phyloP scores from a whole-genome alignment of 2,329 filamentous ascomycete species.

The Trichoderma sp. region DNA sequence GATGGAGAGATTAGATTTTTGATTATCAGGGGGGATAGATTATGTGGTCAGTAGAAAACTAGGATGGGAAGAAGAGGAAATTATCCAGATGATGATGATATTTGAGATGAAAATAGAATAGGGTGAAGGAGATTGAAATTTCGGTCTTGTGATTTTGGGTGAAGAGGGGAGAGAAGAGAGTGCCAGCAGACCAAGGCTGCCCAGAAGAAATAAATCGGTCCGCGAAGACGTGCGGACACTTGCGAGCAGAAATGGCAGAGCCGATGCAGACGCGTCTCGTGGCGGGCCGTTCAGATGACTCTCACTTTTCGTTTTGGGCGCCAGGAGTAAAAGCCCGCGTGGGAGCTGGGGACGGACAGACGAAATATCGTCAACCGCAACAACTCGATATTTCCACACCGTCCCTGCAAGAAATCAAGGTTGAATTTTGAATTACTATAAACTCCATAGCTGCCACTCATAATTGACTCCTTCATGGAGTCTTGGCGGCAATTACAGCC shows the following conservation, averaged over 20 bases:
- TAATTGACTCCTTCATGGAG: neutral
- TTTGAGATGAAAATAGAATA: neutral
- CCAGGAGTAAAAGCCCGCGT: neutral
- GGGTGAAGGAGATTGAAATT: neutral
- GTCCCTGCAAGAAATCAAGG: too few species aligned
- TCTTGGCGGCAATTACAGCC: neutral
- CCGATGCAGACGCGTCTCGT: conserved; percentile 1
- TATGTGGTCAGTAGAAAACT: neutral
- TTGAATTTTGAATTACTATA: neutral
- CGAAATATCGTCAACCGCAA: too few species aligned
- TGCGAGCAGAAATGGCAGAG: neutral
- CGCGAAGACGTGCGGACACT: neutral
- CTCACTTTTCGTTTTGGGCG: neutral
- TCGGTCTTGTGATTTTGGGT: neutral
- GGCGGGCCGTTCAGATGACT: conserved; percentile 12
- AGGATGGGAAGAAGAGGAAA: neutral
- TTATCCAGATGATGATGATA: neutral
- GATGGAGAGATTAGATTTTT: neutral
- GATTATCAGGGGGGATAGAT: neutral
- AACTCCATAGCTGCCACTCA: neutral
- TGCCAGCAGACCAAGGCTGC: neutral
- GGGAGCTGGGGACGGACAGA: neutral
- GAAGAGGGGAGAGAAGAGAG: neutral
- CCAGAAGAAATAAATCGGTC: neutral
- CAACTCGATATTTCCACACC: neutral